phyloP scores from a whole-genome alignment of 2,329 filamentous ascomycete genomes.

The Calonectria pteridis region DNA sequence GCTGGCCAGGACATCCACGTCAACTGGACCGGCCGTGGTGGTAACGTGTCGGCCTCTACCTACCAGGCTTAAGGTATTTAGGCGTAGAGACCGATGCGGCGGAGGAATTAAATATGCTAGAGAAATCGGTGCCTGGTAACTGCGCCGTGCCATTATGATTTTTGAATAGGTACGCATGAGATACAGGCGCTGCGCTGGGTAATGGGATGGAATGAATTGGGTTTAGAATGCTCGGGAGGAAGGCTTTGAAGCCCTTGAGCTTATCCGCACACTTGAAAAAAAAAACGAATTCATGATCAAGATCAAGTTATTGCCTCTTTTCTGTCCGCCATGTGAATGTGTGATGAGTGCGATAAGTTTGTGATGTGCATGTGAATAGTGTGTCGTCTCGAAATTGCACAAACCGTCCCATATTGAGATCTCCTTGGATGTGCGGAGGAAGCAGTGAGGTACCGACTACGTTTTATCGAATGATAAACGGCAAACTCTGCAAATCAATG shows the following conservation, averaged over 20 bases:
- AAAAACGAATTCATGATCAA: not conserved
- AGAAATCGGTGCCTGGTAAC: slow-evolving; percentile 33
- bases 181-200: slow-evolving; percentile 42
- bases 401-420: not conserved
- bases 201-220: slow-evolving; percentile 39
- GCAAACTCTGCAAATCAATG: no score
- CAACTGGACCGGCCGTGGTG: slow-evolving; percentile 99
- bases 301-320: not conserved
- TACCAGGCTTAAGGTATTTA: slow-evolving; percentile 84
- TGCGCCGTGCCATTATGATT: slow-evolving; percentile 36
- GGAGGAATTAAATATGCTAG: slow-evolving; percentile 37
- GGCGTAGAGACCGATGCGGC: slow-evolving; percentile 29
- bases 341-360: not conserved
- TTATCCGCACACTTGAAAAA: slow-evolving; percentile 29
- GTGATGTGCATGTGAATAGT: not conserved
- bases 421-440: no score
- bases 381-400: not conserved
- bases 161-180: slow-evolving; percentile 41
- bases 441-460: no score
- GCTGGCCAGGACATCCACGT: slow-evolving; percentile 93
- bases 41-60: slow-evolving; percentile 96
- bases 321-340: not conserved
- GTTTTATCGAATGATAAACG: no score
- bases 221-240: slow-evolving; percentile 44
- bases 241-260: slow-evolving; percentile 34